A percentile compares a stretch with the other conserved stretches of the same genome.
These are phyloP conservation scores for Vanrija sp. DNA, from an alignment of 1,284 basidiomycete species.

Conservation along the genomic window DNA sequence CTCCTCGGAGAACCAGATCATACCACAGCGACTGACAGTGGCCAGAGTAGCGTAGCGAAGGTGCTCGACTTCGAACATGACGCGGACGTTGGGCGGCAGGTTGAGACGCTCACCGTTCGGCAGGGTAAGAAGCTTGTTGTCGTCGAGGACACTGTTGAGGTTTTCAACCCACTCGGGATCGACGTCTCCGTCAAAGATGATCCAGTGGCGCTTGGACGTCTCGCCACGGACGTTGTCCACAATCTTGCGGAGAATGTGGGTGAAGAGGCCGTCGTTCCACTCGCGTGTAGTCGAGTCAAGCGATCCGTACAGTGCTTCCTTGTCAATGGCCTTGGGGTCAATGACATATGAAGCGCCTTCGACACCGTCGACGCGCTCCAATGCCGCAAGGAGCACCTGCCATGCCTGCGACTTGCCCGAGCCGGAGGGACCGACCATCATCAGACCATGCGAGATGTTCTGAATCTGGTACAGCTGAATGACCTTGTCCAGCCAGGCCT, in stretches of 20 bases:
- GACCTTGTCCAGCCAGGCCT: slow-evolving; percentile 92
- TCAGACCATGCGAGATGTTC: slow-evolving; percentile 98
- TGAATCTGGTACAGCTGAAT: slow-evolving; percentile 98
- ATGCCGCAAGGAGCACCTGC: slow-evolving; percentile 85
- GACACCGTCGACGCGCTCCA: slow-evolving; percentile 85
- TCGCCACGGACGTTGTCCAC: slow-evolving; percentile 98
- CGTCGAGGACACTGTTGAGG: slow-evolving; percentile 97
- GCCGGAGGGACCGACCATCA: slow-evolving; percentile 99
- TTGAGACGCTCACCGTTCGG: slow-evolving; percentile 98
- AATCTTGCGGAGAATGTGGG: slow-evolving; percentile 94
- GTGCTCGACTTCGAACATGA: slow-evolving; percentile 99
- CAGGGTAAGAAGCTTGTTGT: slow-evolving; percentile 95
- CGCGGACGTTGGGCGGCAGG: slow-evolving; percentile 91
- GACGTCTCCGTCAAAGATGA: slow-evolving; percentile 98
- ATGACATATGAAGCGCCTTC: slow-evolving; percentile 96
- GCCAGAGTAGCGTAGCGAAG: slow-evolving; percentile 95
- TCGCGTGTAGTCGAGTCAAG: slow-evolving; percentile 96
- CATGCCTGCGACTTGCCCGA: slow-evolving; percentile 97
- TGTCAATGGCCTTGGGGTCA: slow-evolving; percentile 98
- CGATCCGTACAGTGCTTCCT: slow-evolving; percentile 95
- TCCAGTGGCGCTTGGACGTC: slow-evolving; percentile 96
- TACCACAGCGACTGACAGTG: slow-evolving; percentile 98
- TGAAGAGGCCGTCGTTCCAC: slow-evolving; percentile 99
- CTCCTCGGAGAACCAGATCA: slow-evolving; percentile 99
- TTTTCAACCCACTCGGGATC: slow-evolving; percentile 99